Conservation (phyloP, 306 rosid species). For the Vigna trinervia region DNA sequence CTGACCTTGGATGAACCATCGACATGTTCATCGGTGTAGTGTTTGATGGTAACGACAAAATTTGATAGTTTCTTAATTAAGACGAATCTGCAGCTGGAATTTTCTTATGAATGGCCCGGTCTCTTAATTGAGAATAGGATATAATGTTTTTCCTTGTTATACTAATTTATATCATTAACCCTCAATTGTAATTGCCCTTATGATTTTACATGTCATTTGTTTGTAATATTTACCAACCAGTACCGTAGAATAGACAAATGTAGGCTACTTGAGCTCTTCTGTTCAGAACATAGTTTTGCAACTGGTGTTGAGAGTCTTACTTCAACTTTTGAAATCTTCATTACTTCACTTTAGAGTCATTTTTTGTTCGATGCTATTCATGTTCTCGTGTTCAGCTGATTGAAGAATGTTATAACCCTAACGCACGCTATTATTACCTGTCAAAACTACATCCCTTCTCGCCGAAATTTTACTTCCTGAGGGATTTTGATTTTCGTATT, state of each 20-base stretch:
- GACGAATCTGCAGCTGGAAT: conserved; percentile 52
- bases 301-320: conserved; percentile 32
- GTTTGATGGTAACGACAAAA: conserved; percentile 49
- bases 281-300: conserved; percentile 36
- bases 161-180: conserved; percentile 67
- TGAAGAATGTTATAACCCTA: too few species aligned
- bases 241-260: conserved; percentile 36
- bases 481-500: too few species aligned
- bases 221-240: conserved; percentile 42
- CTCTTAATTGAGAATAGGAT: conserved; percentile 54
- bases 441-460: too few species aligned
- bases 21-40: conserved; percentile 12
- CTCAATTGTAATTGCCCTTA: conserved; percentile 53
- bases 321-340: conserved; percentile 26
- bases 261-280: conserved; percentile 42
- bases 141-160: conserved; percentile 45
- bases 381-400: conserved; percentile 1
- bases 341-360: neutral
- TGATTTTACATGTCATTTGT: conserved; percentile 38
- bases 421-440: too few species aligned
- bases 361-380: neutral
- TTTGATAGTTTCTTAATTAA: conserved; percentile 22
- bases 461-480: too few species aligned
- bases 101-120: conserved; percentile 48
- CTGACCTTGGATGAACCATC: conserved; percentile 59